phyloP scores from a whole-genome alignment of 2,329 filamentous ascomycete species.

The Fonsecaea pedrosoi region DNA sequence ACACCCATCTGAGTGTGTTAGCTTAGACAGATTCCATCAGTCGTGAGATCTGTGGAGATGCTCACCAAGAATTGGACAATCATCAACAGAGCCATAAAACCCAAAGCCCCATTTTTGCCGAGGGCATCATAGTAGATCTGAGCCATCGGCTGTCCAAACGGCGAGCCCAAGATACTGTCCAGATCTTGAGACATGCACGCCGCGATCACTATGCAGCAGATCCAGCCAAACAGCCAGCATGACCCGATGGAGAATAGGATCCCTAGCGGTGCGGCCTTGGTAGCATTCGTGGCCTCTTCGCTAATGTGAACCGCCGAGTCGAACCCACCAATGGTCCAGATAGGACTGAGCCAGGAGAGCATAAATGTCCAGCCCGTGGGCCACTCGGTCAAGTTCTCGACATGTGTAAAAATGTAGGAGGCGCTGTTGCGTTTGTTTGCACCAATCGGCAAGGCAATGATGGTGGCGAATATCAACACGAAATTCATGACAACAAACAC shows the following conservation, averaged over 20 bases:
- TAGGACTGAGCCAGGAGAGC: constrained; percentile 65
- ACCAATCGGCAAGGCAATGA: constrained; percentile 64
- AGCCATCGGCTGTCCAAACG: constrained; percentile 66
- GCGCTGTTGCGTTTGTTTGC: constrained; percentile 51
- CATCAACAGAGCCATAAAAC: constrained; percentile 65
- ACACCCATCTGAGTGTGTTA: constrained; percentile 29
- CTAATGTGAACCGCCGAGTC: constrained; percentile 62
- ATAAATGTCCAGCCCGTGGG: constrained; percentile 65
- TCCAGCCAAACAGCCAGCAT: constrained; percentile 64
- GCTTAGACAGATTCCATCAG: neutral
- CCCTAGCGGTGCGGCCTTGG: constrained; percentile 64
- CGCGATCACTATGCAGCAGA: constrained; percentile 64
- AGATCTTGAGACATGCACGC: constrained; percentile 63
- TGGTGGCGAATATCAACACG: constrained; percentile 61
- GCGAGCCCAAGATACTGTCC: constrained; percentile 54
- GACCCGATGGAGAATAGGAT: constrained; percentile 65
- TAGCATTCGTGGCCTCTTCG: constrained; percentile 67
- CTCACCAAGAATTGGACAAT: constrained; percentile 70
- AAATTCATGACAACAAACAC: constrained; percentile 64
- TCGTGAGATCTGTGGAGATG: neutral
- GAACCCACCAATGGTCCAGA: constrained; percentile 66
- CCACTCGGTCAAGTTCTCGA: constrained; percentile 65
- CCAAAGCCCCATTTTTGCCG: constrained; percentile 58
- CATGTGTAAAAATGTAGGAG: constrained; percentile 62
- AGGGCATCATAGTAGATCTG: constrained; percentile 44